Base-by-base conservation (phyloP, 805 yeast species). In the Brettanomyces bruxellensis region DNA sequence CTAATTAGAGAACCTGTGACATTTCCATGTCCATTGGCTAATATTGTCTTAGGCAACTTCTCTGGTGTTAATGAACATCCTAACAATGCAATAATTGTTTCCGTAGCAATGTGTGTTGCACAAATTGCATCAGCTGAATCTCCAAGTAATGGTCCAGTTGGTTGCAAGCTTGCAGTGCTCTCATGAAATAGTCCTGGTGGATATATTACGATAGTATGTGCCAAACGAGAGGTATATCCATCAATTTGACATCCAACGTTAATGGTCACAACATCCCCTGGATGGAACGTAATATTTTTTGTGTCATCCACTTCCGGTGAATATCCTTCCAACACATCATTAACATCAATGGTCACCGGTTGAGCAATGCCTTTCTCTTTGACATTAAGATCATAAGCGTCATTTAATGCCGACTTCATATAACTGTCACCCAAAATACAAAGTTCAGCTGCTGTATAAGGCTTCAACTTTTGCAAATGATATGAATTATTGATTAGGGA, bases 191-290 rank as follows among this genome's bases (percentile, higher is more conserved):
- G 18, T 12, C 45, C 45, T 32, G 81, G 79, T 45, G 95, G 95
- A 56, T 79, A 85, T 45, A 89, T 80, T 30, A 89, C 93, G 51
- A 88, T 59, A 2, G 97, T 90, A 65, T 93, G 99, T 28, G 95
- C 79, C 9, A 79, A 80, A 61, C 80, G 78, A 1, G 95, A 81
- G 11, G 97, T 86, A 69, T 90, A 93, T 47, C 99, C 99, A 65
- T 93, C 99, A 55, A 93, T 78, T 53, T 93, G 97, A 49, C 84
- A 90, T 43, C 97, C 99, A 28, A 91, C 72, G 11, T 85, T 71
- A 48, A 93, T 75, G 51, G 91, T 90, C 34, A 87, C 87, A 42
- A 90, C 73, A 63, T 93, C 97, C 44, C 98, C 98, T 24, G 79
- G 78, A 46, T 65, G 62, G 55, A 86, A 78, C 45, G 65, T 63